Base-by-base conservation (phyloP, 2,329 filamentous ascomycete genomes). In the Didymella segeticola region DNA sequence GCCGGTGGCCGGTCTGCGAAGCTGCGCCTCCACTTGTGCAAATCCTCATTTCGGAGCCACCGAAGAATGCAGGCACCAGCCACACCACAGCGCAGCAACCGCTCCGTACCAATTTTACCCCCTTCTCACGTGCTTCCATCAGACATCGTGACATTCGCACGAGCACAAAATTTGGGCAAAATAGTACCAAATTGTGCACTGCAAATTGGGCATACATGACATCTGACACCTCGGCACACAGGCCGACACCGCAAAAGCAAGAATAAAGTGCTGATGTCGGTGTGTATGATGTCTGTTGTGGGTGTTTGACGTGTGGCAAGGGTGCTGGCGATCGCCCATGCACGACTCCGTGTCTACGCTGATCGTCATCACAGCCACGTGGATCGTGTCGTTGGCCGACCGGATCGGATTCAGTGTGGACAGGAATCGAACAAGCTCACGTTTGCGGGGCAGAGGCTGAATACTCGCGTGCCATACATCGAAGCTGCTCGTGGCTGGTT, bases 291-390 rank as follows among this genome's bases (percentile, higher is more conserved):
- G 43, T 19, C 12, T 22, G 9, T 5, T 23, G 34, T 39, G 20
- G 31, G 5, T 34, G 49, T 53, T 53, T 43, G 30, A 42, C 23
- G 15, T 22, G 19, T 53, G 50, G 42, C 50, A 43, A 33, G 26
- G 30, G 34, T 47, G 20, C 5, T 22, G 50, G 15, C 29, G 50
- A 47, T 53, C 50, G 39, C 25, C 38, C 43, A 37, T 20, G 36
- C 41, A 15, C 37, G 30, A 30, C 30, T 47, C 50, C 50, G 43
- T 31, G 37, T 31, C 23, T 33, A 19, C n/a, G 43, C 43, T 47
- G 50, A 47, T 53, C 50, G 43, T 38, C 26, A 47, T 53, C 14
- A 23, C 49, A 37, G 43, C 50, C 50, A 53, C 50, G 50, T 53
- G 50, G 37, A 33, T 34, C 43, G 37, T 25, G 11, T 36, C 17